Base-by-base conservation (phyloP, 257 asterid species). In the Capsicum rhomboideum region DNA sequence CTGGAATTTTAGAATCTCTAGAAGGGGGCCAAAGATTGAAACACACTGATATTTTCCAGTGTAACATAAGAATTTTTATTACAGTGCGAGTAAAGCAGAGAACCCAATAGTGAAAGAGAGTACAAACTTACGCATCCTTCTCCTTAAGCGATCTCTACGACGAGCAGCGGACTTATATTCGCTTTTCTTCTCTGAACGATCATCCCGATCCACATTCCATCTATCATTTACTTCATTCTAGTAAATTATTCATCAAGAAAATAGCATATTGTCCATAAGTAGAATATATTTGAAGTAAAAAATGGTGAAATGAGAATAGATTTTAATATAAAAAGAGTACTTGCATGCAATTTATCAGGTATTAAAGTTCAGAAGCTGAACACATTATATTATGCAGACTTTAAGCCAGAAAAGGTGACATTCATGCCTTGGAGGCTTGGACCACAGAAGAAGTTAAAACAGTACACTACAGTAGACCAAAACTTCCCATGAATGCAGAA, bases 81-180 rank as follows among this genome's bases (percentile, higher is more conserved):
- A 68, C 50, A 68, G 28, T 68, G 26, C 26, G 34, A 68, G 77
- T 68, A 18, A 50, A 50, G 44, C 37, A 17, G 59, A 40, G 59
- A 74, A 31, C 8, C 63, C 31, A 49, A 75, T 26, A 14, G 63
- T 49, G 44, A n/a, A 5, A 14, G 61, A 10, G 80, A 84, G 84
- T 59, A 78, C 61, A 85, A 86, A 89, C 97, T 91, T 84, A 95
- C 98, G 90, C 85, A 90, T 93, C 87, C 88, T 69, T 86, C 92
- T 91, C 89, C 87, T 88, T 83, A 84, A 82, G 72, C 78, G 56
- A 84, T 86, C 87, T 89, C 84, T 90, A 87, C 87, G 90, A 67
- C 92, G 91, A 78, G 89, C 82, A 46, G 92, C 74, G 11, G 88
- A 87, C 89, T 89, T 93, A 58, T 89, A 83, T 85, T 88, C 89